Base-by-base conservation (phyloP, 495 filamentous ascomycete genomes). In the Aspergillus sclerotioniger region DNA sequence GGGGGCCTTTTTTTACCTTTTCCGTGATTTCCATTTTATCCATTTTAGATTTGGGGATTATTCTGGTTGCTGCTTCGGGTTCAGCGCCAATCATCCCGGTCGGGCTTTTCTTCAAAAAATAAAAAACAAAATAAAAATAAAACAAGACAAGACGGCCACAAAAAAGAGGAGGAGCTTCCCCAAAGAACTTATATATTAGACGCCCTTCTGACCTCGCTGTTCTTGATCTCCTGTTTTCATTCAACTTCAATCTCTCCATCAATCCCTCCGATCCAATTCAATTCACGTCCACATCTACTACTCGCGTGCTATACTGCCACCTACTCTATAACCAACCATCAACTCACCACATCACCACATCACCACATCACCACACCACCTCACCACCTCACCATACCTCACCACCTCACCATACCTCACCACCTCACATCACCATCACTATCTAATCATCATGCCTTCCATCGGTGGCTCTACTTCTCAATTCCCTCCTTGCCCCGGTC, bases 401-500 rank as follows among this genome's bases (percentile, higher is more conserved):
- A 15, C 4, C 44, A 33, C 47, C 17, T 43, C 47, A 37, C 55
- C 35, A 28, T 8, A 52, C 47, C 17, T 43, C 47, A 37, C 55
- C 35, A 28, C 33, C 37, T 17, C 33, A 52, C 51, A 56, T 44
- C 39, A 37, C 49, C 51, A 54, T n/a, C 47, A 31, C 37, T 47
- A 61, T 16, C 25, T 53, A 52, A 2, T 54, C 77, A 83, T 70
- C 62, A 87, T 88, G 85, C 84, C 85, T 80, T 80, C 79, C 66
- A 81, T 89, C 75, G 84, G 84, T 66, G 82, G 87, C 52, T 84
- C 84, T 65, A 80, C 84, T 61, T 69, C 72, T 67, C 70, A 73
- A 56, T 86, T 91, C 62, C 90, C 90, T 80, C 90, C 90, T 63
- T 91, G 88, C 83, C 90, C 90, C 4, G 90, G 90, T 66, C 90